A percentile compares a stretch with the other conserved stretches of the same genome.
Evolutionary conservation across 495 filamentous ascomycete genomes (phyloP).

Genomic region (Penicillium silybi): DNA sequence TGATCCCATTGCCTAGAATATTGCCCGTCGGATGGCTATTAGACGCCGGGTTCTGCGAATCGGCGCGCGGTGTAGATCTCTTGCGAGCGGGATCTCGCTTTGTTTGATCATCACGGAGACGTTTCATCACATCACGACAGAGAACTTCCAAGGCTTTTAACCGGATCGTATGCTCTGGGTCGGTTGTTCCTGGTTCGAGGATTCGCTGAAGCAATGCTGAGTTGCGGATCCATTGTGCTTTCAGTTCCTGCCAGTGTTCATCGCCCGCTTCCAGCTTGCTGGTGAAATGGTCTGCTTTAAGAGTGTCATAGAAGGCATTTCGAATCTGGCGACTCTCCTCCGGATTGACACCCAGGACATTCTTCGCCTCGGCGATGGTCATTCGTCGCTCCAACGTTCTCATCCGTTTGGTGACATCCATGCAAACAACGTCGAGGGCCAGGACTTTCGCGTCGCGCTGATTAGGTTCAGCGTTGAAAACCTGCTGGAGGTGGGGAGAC

Average conservation of each 20-base stretch:
- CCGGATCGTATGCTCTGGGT: conserved; percentile 53
- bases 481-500: conserved; percentile 58
- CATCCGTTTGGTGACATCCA: conserved; percentile 79
- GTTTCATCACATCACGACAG: conserved; percentile 70
- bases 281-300: conserved; percentile 68
- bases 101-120: conserved; percentile 63
- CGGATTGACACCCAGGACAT: conserved; percentile 67
- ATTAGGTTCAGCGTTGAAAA: conserved; percentile 54
- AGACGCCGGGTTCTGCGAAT: conserved; percentile 21
- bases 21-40: conserved; percentile 18
- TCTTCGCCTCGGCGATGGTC: conserved; percentile 70
- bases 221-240: conserved; percentile 60
- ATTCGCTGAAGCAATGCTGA: conserved; percentile 55
- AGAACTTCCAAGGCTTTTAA: conserved; percentile 65
- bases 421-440: conserved; percentile 73
- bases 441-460: conserved; percentile 53
- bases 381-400: conserved; percentile 58
- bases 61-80: conserved; percentile 26
- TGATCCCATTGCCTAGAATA: conserved; percentile 30
- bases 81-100: conserved; percentile 55
- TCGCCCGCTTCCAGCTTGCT: conserved; percentile 67
- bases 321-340: conserved; percentile 63
- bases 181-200: conserved; percentile 50
- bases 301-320: conserved; percentile 60
- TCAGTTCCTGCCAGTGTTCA: conserved; percentile 69